phyloP scores from a whole-genome alignment of 2,329 filamentous ascomycete species.

The Xenosphaeropsis pyriputrescens region DNA sequence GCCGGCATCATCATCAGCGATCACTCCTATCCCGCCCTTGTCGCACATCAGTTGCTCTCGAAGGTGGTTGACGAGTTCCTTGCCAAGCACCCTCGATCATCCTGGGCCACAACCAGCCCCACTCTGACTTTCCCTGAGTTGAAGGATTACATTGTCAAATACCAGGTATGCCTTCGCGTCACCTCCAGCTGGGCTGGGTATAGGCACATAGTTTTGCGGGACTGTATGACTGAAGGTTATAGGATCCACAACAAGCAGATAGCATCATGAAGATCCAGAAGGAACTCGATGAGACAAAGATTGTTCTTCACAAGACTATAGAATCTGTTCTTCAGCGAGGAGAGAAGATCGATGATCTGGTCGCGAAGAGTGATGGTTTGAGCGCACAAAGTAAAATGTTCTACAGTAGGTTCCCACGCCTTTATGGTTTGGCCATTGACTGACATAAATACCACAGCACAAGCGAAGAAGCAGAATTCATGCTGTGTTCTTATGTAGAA shows the following conservation, averaged over 20 bases:
- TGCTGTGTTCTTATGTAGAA: slow-evolving; percentile 57
- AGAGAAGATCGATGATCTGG: slow-evolving; percentile 91
- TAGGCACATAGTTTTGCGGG: too few relatives aligned
- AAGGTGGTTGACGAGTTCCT: slow-evolving; percentile 85
- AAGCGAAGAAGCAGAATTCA: slow-evolving; percentile 70
- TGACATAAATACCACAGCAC: slow-evolving; percentile 20
- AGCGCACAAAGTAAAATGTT: slow-evolving; percentile 96
- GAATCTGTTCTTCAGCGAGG: slow-evolving; percentile 77
- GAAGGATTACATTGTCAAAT: slow-evolving; percentile 58
- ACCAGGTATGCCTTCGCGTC: slow-evolving; percentile 6
- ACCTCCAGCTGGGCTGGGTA: slow-evolving; percentile 46
- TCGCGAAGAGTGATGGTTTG: slow-evolving; percentile 83
- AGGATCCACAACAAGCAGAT: slow-evolving; percentile 73
- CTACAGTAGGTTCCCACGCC: slow-evolving; percentile 46
- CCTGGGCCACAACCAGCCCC: slow-evolving; percentile 42
- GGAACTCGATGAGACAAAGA: slow-evolving; percentile 95
- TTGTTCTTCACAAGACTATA: slow-evolving; percentile 93
- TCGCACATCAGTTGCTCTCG: slow-evolving; percentile 74
- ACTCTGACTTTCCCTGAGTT: slow-evolving; percentile 55
- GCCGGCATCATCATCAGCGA: slow-evolving; percentile 67
- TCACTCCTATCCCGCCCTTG: slow-evolving; percentile 59
- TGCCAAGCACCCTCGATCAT: slow-evolving; percentile 53
- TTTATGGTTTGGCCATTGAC: background rate
- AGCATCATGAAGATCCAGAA: slow-evolving; percentile 93
- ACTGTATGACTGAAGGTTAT: too few relatives aligned